These are phyloP conservation scores for Vigna angularis DNA, from an alignment of 306 rosid genomes.

Conservation along the genomic window DNA sequence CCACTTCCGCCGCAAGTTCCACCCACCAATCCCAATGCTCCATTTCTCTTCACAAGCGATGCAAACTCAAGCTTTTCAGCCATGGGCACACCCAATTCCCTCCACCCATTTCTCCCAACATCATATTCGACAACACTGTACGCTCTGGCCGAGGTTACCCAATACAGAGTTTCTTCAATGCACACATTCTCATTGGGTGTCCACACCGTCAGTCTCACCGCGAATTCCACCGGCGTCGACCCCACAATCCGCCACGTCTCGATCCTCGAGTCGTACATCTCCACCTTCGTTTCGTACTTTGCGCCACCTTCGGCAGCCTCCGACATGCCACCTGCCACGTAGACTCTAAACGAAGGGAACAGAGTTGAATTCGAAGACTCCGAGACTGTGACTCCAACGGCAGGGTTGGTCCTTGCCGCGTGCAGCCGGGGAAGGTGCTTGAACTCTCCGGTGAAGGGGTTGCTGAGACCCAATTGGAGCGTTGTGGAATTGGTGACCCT, in stretches of 20 bases:
- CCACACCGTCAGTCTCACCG: constrained; percentile 85
- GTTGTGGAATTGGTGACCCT: constrained; percentile 48
- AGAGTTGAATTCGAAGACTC: background rate
- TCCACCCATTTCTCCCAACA: constrained; percentile 55
- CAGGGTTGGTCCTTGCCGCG: constrained; percentile 72
- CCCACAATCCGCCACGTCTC: constrained; percentile 62
- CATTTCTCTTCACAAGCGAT: constrained; percentile 54
- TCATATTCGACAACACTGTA: constrained; percentile 65
- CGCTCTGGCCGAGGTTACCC: constrained; percentile 82
- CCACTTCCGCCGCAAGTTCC: constrained; percentile 54
- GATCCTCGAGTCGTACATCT: constrained; percentile 64
- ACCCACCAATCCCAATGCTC: constrained; percentile 60
- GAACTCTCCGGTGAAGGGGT: constrained; percentile 70
- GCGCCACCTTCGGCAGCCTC: constrained; percentile 51
- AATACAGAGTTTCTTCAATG: constrained; percentile 58
- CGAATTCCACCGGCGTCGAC: constrained; percentile 61
- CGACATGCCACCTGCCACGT: constrained; percentile 78
- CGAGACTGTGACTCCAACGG: constrained; percentile 55
- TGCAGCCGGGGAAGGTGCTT: constrained; percentile 57
- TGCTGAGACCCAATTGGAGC: constrained; percentile 60
- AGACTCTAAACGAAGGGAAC: constrained; percentile 51
- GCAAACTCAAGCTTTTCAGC: constrained; percentile 77
- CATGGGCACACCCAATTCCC: constrained; percentile 66
- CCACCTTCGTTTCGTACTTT: constrained; percentile 57
- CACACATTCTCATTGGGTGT: constrained; percentile 71